A percentile compares a stretch with the other conserved stretches of the same genome.
phyloP scores from a whole-genome alignment of 2,329 filamentous ascomycete genomes.

The Pseudogymnoascus sp. region DNA sequence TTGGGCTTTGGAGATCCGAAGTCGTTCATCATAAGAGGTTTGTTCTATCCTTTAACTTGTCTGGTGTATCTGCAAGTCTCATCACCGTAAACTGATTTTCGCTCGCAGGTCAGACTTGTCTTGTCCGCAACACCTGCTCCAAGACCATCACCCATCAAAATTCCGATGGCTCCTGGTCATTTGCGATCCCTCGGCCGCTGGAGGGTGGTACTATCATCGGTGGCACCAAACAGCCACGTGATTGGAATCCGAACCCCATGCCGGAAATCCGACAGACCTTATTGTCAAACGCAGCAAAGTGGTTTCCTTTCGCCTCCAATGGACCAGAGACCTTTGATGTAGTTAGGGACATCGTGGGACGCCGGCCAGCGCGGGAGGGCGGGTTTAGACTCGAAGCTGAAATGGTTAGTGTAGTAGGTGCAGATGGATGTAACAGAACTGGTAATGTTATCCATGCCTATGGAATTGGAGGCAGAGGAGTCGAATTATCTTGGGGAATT shows the following conservation, averaged over 20 bases:
- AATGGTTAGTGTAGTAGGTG: neutral
- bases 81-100: neutral
- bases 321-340: conserved; percentile 34
- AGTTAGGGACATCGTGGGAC: conserved; percentile 38
- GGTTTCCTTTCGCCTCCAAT: conserved; percentile 34
- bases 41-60: neutral
- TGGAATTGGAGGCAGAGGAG: conserved; percentile 17
- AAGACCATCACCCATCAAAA: conserved; percentile 52
- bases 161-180: conserved; percentile 54
- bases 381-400: conserved; percentile 23
- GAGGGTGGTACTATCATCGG: conserved; percentile 59
- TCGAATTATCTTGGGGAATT: conserved; percentile 17
- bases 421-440: neutral
- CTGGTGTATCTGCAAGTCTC: neutral
- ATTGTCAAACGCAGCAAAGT: conserved; percentile 35
- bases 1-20: conserved; percentile 35
- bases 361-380: conserved; percentile 37
- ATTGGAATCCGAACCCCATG: conserved; percentile 46
- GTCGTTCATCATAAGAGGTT: conserved; percentile 35
- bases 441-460: conserved; percentile 20
- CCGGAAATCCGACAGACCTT: conserved; percentile 39
- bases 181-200: conserved; percentile 53
- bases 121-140: conserved; percentile 37
- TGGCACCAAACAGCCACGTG: conserved; percentile 54
- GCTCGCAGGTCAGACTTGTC: conserved; percentile 36